These are phyloP conservation scores for Macadamia integrifolia DNA, from an alignment of 164 flowering plant genomes.

Conservation along the genomic window DNA sequence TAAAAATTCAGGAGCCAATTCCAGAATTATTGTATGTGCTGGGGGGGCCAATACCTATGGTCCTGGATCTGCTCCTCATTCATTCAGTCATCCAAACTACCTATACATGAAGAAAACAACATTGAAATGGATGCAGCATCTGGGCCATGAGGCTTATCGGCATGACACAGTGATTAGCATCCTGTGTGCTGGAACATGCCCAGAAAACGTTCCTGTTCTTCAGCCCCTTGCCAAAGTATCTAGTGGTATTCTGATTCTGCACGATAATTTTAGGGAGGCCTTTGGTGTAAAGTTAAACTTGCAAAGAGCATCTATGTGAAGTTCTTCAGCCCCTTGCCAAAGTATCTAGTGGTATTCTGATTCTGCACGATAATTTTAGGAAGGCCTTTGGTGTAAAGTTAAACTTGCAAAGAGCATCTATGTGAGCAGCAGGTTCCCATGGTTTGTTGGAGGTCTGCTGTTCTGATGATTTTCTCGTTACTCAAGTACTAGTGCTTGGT, in stretches of 20 bases:
- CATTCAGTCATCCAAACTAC: constrained; percentile 83
- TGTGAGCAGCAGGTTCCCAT: constrained; percentile 80
- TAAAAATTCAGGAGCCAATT: constrained; percentile 77
- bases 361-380: constrained; percentile 96
- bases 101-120: constrained; percentile 85
- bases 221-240: constrained; percentile 91
- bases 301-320: constrained; percentile 80
- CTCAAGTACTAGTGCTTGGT: constrained; percentile 89
- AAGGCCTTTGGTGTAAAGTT: constrained; percentile 97
- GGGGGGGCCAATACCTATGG: constrained; percentile 95
- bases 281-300: constrained; percentile 68
- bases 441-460: constrained; percentile 84
- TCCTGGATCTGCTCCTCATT: constrained; percentile 95
- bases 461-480: constrained; percentile 73
- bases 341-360: constrained; percentile 86
- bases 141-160: constrained; percentile 72
- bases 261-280: constrained; percentile 98
- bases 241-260: constrained; percentile 87
- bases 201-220: constrained; percentile 74
- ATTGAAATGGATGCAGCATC: constrained; percentile 83
- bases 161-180: constrained; percentile 76
- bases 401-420: constrained; percentile 82
- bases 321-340: too few species aligned
- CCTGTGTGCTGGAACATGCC: constrained; percentile 94
- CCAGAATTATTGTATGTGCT: constrained; percentile 85